Conservation (phyloP, 192 early-diverging fungal species). For the Coemansia sp. region DNA sequence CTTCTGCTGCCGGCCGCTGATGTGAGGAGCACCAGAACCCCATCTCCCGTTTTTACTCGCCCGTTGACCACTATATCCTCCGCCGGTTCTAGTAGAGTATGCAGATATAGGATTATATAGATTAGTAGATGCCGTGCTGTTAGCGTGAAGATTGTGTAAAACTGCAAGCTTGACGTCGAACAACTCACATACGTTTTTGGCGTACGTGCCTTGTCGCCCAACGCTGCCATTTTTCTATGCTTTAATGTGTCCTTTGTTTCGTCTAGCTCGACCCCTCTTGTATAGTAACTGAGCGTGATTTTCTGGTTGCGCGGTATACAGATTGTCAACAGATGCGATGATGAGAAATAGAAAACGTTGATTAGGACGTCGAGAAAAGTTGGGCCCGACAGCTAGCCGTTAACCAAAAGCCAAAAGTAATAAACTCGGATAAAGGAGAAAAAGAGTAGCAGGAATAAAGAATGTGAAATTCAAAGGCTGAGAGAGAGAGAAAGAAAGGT, state of each 20-base stretch:
- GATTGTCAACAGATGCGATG: not conserved
- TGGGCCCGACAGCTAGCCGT: not conserved
- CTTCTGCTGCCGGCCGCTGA: slow-evolving; percentile 23
- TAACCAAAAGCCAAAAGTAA: not conserved
- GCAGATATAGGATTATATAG: not conserved
- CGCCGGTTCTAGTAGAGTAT: not conserved
- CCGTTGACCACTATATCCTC: slow-evolving; percentile 3
- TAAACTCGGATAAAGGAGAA: not conserved
- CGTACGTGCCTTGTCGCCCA: slow-evolving; percentile 29
- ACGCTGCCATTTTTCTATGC: slow-evolving; percentile 23
- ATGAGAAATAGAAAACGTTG: not conserved
- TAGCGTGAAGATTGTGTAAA: not conserved
- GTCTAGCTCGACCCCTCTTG: not conserved
- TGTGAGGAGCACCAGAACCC: slow-evolving; percentile 42
- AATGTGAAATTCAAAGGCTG: not conserved
- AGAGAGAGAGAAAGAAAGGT: not conserved
- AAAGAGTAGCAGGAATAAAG: not conserved
- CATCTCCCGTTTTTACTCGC: slow-evolving; percentile 26
- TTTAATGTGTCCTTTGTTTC: not conserved
- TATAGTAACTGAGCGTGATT: not conserved
- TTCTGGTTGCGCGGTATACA: not conserved
- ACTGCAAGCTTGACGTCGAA: not conserved
- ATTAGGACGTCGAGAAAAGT: not conserved
- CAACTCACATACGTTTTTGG: slow-evolving; percentile 30
- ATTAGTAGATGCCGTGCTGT: not conserved